A percentile compares a stretch with the other conserved stretches of the same genome.
phyloP scores from a whole-genome alignment of 1,284 basidiomycete genomes.

The Marasmius tenuissimus region DNA sequence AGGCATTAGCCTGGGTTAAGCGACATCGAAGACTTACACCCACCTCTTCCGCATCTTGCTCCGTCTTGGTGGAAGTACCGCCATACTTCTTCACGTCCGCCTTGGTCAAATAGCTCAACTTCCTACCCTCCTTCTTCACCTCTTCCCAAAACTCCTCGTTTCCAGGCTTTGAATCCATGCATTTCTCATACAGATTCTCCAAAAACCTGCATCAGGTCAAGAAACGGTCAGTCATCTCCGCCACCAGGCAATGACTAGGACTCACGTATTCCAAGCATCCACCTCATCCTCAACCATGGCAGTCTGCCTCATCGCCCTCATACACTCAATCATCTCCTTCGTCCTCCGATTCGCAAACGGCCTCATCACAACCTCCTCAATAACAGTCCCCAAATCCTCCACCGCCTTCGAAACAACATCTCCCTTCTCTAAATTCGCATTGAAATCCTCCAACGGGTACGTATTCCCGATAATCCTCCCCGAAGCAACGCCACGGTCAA shows the following conservation, averaged over 20 bases:
- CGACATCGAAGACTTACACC: constrained; percentile 8
- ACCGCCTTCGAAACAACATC: constrained; percentile 84
- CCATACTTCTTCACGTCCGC: constrained; percentile 59
- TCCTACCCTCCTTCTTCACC: constrained; percentile 49
- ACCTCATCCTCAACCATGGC: constrained; percentile 78
- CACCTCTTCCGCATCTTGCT: constrained; percentile 47
- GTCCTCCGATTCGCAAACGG: constrained; percentile 70
- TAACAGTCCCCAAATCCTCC: constrained; percentile 70
- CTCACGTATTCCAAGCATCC: constrained; percentile 74
- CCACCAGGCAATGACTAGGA: constrained; percentile 10
- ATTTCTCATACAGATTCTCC: constrained; percentile 53
- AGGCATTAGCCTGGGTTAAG: too few species aligned
- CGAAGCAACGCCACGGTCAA: constrained; percentile 40
- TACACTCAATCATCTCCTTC: constrained; percentile 71
- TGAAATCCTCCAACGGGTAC: constrained; percentile 76
- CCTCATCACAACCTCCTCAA: constrained; percentile 66
- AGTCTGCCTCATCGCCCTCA: constrained; percentile 64
- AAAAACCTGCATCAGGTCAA: constrained; percentile 51
- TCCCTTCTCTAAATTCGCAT: constrained; percentile 63
- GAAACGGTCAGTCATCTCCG: neutral
- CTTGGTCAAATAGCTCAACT: constrained; percentile 62
- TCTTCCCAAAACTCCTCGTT: constrained; percentile 67
- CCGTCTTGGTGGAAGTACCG: constrained; percentile 53
- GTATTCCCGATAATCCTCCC: constrained; percentile 74
- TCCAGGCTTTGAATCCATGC: constrained; percentile 48